These are phyloP conservation scores for Rhodotorula babjevae DNA, from an alignment of 768 basidiomycete genomes.

Conservation along the genomic window DNA sequence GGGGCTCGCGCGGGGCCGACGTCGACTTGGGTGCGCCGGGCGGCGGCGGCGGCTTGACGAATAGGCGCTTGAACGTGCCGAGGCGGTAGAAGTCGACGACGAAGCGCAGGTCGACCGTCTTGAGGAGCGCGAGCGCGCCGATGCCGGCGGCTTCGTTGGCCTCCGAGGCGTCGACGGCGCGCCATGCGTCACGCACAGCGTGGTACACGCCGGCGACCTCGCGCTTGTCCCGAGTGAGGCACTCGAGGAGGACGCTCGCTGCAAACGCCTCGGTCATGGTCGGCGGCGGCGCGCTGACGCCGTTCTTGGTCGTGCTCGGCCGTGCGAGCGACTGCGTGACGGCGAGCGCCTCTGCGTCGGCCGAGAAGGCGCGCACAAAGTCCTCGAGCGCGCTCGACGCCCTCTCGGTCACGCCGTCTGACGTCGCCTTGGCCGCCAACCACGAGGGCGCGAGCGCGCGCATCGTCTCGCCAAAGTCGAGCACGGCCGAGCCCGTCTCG, in stretches of 20 bases:
- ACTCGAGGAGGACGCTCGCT: constrained; percentile 57
- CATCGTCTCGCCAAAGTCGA: constrained; percentile 75
- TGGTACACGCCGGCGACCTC: constrained; percentile 25
- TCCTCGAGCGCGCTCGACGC: constrained; percentile 60
- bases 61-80: constrained; percentile 15
- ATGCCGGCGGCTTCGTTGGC: too few species aligned
- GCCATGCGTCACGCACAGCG: constrained; percentile 4
- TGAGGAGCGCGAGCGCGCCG: constrained; percentile 12
- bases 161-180: too few species aligned
- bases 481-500: constrained; percentile 74
- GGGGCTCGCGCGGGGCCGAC: constrained; percentile 24
- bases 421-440: neutral
- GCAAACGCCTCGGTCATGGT: constrained; percentile 39
- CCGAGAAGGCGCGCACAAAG: constrained; percentile 78
- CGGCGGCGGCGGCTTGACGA: neutral
- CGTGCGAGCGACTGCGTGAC: constrained; percentile 64
- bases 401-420: constrained; percentile 46
- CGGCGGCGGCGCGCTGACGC: neutral
- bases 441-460: constrained; percentile 41
- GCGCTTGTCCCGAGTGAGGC: constrained; percentile 79
- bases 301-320: neutral
- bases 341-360: constrained; percentile 44
- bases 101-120: constrained; percentile 17
- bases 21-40: neutral
- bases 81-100: constrained; percentile 27